phyloP scores from a whole-genome alignment of 176 grass and related monocot species.

The Carex myosuroides region DNA sequence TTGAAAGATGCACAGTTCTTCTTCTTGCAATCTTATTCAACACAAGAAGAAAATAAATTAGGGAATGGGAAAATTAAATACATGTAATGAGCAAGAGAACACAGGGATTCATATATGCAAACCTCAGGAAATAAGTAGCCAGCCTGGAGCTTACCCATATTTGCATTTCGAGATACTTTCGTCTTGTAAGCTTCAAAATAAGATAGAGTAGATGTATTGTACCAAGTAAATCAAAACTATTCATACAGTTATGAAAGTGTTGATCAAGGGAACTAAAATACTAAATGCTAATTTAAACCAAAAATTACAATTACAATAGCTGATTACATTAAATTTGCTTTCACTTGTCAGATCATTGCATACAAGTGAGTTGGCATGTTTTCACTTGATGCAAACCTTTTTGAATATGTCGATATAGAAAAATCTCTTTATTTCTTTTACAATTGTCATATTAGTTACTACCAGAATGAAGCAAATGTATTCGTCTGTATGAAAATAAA shows the following conservation, averaged over 20 bases:
- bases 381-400: not conserved
- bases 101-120: not conserved
- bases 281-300: not conserved
- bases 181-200: slow-evolving; percentile 73
- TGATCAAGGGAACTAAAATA: not conserved
- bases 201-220: not conserved
- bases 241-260: not conserved
- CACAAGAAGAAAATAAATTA: slow-evolving; percentile 1
- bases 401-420: too few relatives aligned
- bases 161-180: slow-evolving; percentile 61
- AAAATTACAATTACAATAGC: not conserved
- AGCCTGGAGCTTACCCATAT: slow-evolving; percentile 74
- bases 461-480: not conserved
- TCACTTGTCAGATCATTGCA: not conserved
- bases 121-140: slow-evolving; percentile 82
- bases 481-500: not conserved
- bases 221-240: not conserved
- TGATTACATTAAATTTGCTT: not conserved
- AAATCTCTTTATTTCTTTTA: too few relatives aligned
- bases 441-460: not conserved
- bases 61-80: not conserved
- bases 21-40: slow-evolving; percentile 69
- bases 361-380: not conserved
- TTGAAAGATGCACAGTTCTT: slow-evolving; percentile 58
- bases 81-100: not conserved